Evolutionary conservation across 2,329 filamentous ascomycete genomes (phyloP).

Genomic region (Fusarium gaditjirri): DNA sequence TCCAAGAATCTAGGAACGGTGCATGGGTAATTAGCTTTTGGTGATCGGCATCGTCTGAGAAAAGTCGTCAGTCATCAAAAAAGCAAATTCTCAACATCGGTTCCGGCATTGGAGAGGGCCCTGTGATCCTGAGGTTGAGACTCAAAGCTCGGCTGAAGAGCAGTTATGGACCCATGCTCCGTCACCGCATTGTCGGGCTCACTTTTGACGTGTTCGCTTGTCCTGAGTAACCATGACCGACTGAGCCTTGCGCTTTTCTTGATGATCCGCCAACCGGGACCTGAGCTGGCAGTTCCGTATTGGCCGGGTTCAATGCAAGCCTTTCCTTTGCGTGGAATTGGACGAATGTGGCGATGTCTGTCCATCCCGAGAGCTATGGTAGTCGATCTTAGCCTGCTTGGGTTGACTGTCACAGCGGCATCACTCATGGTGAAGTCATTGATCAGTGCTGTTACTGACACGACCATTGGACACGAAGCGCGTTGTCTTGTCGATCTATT

Average conservation of each 20-base stretch:
- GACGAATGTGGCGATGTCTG: conserved; percentile 41
- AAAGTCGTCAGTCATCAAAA: not conserved
- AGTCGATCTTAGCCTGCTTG: conserved; percentile 41
- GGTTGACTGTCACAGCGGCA: conserved; percentile 31
- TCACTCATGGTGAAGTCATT: conserved; percentile 32
- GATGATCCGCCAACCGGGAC: conserved; percentile 25
- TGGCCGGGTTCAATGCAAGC: conserved; percentile 17
- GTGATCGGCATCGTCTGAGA: conserved; percentile 23
- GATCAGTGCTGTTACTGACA: conserved; percentile 18
- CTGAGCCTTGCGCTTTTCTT: conserved; percentile 17
- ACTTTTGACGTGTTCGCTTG: conserved; percentile 31
- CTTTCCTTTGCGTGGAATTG: conserved; percentile 28
- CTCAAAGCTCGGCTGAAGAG: not conserved
- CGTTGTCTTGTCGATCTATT: conserved; percentile 33
- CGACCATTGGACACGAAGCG: conserved; percentile 14
- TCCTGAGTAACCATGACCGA: conserved; percentile 7
- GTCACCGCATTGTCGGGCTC: conserved; percentile 24
- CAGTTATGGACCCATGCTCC: conserved; percentile 10
- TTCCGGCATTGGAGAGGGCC: conserved; percentile 15
- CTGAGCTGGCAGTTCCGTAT: conserved; percentile 31
- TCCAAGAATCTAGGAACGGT: conserved; percentile 7
- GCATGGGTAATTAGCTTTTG: conserved; percentile 22
- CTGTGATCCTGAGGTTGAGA: conserved; percentile 6
- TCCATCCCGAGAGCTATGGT: conserved; percentile 30
- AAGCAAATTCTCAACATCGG: not conserved